Percentiles rank a stretch among this genome's conserved stretches.
These are phyloP conservation scores for Cladochytrium tenue DNA, from an alignment of 371 early-diverging fungal species.

Conservation along the genomic window DNA sequence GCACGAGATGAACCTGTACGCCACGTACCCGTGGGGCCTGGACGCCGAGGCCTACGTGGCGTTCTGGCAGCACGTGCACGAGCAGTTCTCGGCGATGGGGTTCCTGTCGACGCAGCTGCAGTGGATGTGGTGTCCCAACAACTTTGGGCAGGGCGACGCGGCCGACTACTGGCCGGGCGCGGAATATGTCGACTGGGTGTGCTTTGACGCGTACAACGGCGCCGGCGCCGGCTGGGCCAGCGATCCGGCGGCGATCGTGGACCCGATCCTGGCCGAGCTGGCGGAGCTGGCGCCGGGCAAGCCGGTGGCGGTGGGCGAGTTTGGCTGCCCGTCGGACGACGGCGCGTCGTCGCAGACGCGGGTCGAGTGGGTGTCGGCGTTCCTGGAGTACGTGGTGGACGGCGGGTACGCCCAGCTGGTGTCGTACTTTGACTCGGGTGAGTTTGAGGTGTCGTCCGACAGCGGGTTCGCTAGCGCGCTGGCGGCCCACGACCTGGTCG, in stretches of 20 bases:
- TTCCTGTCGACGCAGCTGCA: constrained; percentile 7
- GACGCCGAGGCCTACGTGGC: background rate
- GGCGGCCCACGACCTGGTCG: background rate
- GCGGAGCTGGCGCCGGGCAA: background rate
- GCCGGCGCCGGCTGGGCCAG: background rate
- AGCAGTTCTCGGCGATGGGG: background rate
- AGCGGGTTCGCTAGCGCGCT: background rate
- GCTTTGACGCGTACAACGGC: background rate
- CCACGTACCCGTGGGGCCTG: background rate
- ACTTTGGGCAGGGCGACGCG: constrained; percentile 6
- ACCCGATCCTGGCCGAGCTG: background rate
- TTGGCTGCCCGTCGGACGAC: background rate
- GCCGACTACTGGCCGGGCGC: too few relatives aligned
- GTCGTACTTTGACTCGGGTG: background rate
- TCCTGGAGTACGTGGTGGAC: background rate
- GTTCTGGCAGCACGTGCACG: background rate
- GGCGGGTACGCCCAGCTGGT: background rate
- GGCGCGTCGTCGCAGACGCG: background rate
- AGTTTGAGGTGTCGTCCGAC: background rate
- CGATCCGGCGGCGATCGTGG: too few relatives aligned
- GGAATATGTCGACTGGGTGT: too few relatives aligned
- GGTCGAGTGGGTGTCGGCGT: background rate
- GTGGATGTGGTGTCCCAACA: constrained; percentile 22
- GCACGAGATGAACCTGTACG: constrained; percentile 19
- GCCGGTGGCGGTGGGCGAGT: background rate